Evolutionary conservation across 2,329 filamentous ascomycete genomes (phyloP), one percentile per base, ranked within the genome.

Genomic region (Colletotrichum phormii): DNA sequence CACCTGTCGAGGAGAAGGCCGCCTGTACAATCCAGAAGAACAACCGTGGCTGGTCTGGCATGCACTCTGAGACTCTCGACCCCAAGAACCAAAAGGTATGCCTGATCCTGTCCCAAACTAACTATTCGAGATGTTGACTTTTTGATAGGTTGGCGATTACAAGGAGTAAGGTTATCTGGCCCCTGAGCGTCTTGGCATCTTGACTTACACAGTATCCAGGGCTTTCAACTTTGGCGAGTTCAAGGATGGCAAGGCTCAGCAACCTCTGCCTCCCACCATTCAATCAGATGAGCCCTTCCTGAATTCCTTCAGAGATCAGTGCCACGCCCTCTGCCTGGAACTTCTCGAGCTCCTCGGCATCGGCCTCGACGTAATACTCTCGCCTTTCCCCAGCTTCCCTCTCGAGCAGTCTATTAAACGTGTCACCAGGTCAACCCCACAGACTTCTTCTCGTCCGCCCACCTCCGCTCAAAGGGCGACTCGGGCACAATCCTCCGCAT

Each of bases 221-320:
- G 95, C 93, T 49, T 96, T 98, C 87, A 99, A 98, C 84, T 93
- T 98, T 79, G 94, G 93, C 75, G 90, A 94, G 77, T 97, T 97
- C 80, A 80, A 86, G 70, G 77, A 90, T 74, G 88, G 90, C 76
- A 91, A 91, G 82, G 89, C 93, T 15, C 91, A 93, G 74, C 96
- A 98, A 81, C 92, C 93, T 9, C 86, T 98, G 1, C 95, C 96
- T 0, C 78, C 85, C 1, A 86, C 89, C 8, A 86, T 98, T 2
- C 79, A 84, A 18, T 76, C 86, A 1, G 86, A 93, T 73, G 89
- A 93, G 78, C 77, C 85, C 7, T 86, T 91, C 22, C 86, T 98
- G 73, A 84, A 85, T 66, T 82, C 85, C 51, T 98, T 98, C 82
- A 88, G 91, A 71, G 82, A 86, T 46, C 86, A 89, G 33, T 98